phyloP scores from a whole-genome alignment of 345 rosid species.

The Leavenworthia alabamica region DNA sequence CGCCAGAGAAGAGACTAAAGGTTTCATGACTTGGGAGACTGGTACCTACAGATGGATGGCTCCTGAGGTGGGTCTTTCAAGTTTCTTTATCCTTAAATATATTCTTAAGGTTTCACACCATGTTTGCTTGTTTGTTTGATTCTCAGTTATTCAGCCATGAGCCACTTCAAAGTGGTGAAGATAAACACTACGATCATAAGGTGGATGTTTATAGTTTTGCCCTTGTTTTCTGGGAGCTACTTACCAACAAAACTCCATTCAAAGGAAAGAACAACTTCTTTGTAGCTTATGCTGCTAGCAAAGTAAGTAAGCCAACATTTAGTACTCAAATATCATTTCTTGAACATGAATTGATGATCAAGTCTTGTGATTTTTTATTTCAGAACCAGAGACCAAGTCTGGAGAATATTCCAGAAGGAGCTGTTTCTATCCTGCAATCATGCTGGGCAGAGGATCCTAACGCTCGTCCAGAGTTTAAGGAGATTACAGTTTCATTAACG shows the following conservation, averaged over 20 bases:
- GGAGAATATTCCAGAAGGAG: conserved; percentile 44
- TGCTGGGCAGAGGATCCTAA: conserved; percentile 67
- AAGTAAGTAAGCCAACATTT: conserved; percentile 32
- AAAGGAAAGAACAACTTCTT: conserved; percentile 41
- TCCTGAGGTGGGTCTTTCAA: conserved; percentile 43
- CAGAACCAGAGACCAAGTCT: conserved; percentile 66
- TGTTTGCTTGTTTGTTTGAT: neutral
- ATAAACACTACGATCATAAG: conserved; percentile 67
- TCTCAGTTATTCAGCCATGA: conserved; percentile 53
- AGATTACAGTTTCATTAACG: conserved; percentile 34
- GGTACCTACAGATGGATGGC: conserved; percentile 37
- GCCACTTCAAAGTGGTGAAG: conserved; percentile 41
- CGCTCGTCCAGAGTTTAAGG: conserved; percentile 52
- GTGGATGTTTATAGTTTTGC: conserved; percentile 76
- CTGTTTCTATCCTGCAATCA: conserved; percentile 40
- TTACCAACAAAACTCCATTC: conserved; percentile 58
- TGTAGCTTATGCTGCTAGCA: conserved; percentile 53
- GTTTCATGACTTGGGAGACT: conserved; percentile 51
- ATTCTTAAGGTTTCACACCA: neutral
- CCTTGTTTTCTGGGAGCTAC: conserved; percentile 69
- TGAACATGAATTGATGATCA: neutral
- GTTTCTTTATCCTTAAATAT: neutral
- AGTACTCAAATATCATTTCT: neutral
- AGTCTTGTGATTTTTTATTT: neutral
- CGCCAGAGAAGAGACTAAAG: conserved; percentile 53